These are phyloP conservation scores for Akanthomyces uredinophilus DNA, from an alignment of 2,329 filamentous ascomycete species.

Conservation along the genomic window DNA sequence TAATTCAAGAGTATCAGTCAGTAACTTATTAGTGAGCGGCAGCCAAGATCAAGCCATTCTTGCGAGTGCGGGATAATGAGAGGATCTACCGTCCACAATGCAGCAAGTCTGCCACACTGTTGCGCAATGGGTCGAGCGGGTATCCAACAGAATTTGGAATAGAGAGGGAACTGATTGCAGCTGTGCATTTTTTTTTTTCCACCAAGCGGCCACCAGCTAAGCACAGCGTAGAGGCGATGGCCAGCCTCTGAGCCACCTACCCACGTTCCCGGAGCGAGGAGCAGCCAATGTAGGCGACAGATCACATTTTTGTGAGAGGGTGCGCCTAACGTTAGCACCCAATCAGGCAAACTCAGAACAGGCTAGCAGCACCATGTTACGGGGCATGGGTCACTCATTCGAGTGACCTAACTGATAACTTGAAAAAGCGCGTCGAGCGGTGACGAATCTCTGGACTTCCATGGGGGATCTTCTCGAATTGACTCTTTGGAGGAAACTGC, in stretches of 20 bases:
- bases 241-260: background rate
- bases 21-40: background rate
- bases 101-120: background rate
- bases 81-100: background rate
- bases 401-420: background rate
- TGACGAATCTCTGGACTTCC: background rate
- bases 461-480: background rate
- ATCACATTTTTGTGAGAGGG: conserved; percentile 16
- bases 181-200: background rate
- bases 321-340: conserved; percentile 15
- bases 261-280: conserved; percentile 6
- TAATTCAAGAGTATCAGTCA: background rate
- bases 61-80: background rate
- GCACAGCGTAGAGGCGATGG: background rate
- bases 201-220: background rate
- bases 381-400: background rate
- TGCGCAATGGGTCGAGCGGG: background rate
- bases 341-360: conserved; percentile 17
- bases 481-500: background rate
- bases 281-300: conserved; percentile 15
- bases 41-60: conserved; percentile 10
- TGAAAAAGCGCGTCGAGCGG: background rate
- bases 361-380: background rate
- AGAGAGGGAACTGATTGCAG: background rate
- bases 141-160: conserved; percentile 5